phyloP scores from a whole-genome alignment of 1,139 yeast genomes.

The Candida tropicalis region DNA sequence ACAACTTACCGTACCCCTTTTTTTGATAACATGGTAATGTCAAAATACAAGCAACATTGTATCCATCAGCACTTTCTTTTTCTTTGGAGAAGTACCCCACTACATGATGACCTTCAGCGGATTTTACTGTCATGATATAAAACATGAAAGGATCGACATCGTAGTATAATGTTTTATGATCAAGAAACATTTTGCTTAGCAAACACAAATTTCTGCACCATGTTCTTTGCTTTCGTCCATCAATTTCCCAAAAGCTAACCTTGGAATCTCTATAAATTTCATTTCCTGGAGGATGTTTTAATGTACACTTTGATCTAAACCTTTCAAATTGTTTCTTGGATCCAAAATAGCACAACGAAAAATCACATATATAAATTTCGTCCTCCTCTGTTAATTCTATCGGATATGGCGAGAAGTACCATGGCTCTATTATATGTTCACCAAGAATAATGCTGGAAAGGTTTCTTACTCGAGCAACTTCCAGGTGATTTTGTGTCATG shows the following conservation, averaged over 20 bases:
- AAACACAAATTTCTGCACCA: constrained; percentile 97
- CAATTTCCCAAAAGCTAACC: constrained; percentile 86
- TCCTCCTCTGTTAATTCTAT: constrained; percentile 92
- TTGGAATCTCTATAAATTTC: constrained; percentile 89
- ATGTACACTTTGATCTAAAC: constrained; percentile 80
- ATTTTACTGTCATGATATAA: constrained; percentile 90
- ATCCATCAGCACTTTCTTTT: constrained; percentile 93
- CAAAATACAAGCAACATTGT: constrained; percentile 94
- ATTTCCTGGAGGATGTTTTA: constrained; percentile 97
- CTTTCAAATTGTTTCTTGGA: constrained; percentile 90
- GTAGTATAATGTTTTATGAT: constrained; percentile 92
- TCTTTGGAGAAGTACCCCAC: constrained; percentile 97
- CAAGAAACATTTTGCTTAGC: constrained; percentile 83
- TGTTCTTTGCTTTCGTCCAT: constrained; percentile 91
- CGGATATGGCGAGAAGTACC: constrained; percentile 99
- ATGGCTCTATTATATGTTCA: constrained; percentile 90
- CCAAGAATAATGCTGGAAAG: constrained; percentile 80
- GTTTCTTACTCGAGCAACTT: constrained; percentile 89
- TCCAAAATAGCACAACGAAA: constrained; percentile 85
- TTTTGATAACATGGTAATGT: constrained; percentile 96
- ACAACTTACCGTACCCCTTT: constrained; percentile 87
- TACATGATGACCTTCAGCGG: constrained; percentile 87
- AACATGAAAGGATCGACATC: constrained; percentile 97
- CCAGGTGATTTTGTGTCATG: constrained; percentile 90
- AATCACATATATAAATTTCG: constrained; percentile 86